Evolutionary conservation across 345 rosid genomes (phyloP).

Genomic region (Populus tremula): DNA sequence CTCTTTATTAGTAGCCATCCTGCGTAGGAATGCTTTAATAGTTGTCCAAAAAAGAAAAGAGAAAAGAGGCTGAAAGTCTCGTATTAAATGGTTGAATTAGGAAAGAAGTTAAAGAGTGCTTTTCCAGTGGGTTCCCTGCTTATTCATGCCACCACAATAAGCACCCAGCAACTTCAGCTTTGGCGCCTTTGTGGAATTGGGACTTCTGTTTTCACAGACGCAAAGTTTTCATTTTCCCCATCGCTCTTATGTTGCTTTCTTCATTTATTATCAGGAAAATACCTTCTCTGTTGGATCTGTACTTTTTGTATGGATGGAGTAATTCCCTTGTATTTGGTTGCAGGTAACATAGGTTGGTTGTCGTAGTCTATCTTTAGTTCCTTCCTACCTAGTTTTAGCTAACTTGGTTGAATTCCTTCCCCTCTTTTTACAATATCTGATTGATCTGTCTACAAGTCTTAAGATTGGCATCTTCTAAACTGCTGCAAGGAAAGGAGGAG

Average conservation of each 20-base stretch:
- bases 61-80: not conserved
- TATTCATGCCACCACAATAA: not conserved
- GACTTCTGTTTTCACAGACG: not conserved
- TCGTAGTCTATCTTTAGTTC: not conserved
- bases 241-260: not conserved
- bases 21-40: not conserved
- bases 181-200: not conserved
- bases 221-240: not conserved
- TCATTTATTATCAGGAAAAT: not conserved
- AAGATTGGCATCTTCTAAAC: no score
- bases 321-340: not conserved
- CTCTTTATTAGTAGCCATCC: not conserved
- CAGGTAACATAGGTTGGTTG: not conserved
- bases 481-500: no score
- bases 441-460: no score
- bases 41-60: not conserved
- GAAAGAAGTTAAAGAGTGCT: not conserved
- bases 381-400: not conserved
- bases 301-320: not conserved
- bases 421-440: no score
- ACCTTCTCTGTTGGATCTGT: not conserved
- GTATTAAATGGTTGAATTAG: not conserved
- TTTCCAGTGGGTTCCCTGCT: not conserved
- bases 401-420: not conserved
- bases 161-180: not conserved